phyloP scores from a whole-genome alignment of 306 rosid species.

The Malus sylvestris region DNA sequence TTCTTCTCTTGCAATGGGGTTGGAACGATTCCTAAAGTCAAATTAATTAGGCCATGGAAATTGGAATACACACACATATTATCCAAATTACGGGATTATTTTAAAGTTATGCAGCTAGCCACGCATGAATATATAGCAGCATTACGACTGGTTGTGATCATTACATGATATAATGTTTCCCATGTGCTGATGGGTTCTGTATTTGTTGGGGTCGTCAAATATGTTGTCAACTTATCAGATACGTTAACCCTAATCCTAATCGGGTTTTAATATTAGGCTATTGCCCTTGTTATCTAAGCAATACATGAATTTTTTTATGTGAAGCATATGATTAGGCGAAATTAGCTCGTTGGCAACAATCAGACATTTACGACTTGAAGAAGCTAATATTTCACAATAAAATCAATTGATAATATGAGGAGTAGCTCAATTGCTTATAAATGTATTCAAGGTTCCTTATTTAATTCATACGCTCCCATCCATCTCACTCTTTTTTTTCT shows the following conservation, averaged over 20 bases:
- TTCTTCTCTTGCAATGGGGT: slow-evolving; percentile 2
- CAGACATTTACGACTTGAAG: not conserved
- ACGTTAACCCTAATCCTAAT: not conserved
- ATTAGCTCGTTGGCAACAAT: not conserved
- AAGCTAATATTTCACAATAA: no score
- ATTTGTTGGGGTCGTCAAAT: not conserved
- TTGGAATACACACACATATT: not conserved
- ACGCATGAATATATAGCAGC: not conserved
- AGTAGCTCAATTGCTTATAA: no score
- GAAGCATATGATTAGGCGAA: no score
- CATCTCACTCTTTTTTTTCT: not conserved
- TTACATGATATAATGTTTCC: not conserved
- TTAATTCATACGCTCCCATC: not conserved
- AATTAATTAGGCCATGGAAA: not conserved
- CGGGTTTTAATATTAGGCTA: no score
- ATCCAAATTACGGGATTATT: not conserved
- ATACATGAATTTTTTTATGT: no score
- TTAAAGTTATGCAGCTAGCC: not conserved
- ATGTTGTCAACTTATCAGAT: not conserved
- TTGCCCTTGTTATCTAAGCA: not conserved
- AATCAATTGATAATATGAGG: no score
- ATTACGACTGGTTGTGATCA: not conserved
- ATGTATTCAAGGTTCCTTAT: no score
- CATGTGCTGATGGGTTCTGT: slow-evolving; percentile 8
- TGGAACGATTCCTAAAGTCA: slow-evolving; percentile 16